Evolutionary conservation across 2,329 filamentous ascomycete species (phyloP).

Genomic region (Neofusicoccum ribis): DNA sequence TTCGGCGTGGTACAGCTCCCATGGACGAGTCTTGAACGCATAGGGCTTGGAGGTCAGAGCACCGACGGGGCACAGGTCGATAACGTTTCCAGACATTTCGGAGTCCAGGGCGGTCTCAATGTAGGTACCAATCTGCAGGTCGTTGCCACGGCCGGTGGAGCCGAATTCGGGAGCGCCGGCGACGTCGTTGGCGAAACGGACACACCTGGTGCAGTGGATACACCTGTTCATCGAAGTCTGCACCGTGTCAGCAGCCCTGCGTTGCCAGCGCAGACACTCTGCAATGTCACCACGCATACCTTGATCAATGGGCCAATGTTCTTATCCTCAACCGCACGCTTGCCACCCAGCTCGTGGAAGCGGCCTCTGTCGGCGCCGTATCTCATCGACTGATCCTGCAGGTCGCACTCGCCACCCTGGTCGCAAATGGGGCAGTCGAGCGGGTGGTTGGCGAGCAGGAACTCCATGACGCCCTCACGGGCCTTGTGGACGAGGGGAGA

Average conservation of each 20-base stretch:
- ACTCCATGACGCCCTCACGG: slow-evolving; percentile 98
- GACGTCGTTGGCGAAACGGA: slow-evolving; percentile 96
- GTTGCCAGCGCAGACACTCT: background rate
- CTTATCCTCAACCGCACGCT: slow-evolving; percentile 98
- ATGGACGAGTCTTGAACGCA: slow-evolving; percentile 92
- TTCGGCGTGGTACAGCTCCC: slow-evolving; percentile 96
- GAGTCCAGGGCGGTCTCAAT: slow-evolving; percentile 91
- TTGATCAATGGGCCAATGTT: slow-evolving; percentile 98
- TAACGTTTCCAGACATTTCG: slow-evolving; percentile 94
- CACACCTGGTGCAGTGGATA: slow-evolving; percentile 97
- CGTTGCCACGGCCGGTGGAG: slow-evolving; percentile 91
- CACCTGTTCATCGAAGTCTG: slow-evolving; percentile 98
- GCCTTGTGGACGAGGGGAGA: slow-evolving; percentile 96
- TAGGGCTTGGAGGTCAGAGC: slow-evolving; percentile 97
- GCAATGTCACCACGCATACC: slow-evolving; percentile 33
- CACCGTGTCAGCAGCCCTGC: slow-evolving; percentile 28
- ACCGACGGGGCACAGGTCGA: slow-evolving; percentile 96
- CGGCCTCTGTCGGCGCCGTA: slow-evolving; percentile 94
- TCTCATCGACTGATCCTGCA: slow-evolving; percentile 99
- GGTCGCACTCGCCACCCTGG: slow-evolving; percentile 97
- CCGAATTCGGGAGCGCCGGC: slow-evolving; percentile 95
- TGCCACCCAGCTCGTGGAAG: slow-evolving; percentile 94
- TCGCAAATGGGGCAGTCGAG: slow-evolving; percentile 97
- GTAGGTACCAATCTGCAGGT: slow-evolving; percentile 97
- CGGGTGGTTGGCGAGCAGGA: slow-evolving; percentile 92